Conservation (phyloP, 257 asterid genomes). For the Paulownia fortunei region DNA sequence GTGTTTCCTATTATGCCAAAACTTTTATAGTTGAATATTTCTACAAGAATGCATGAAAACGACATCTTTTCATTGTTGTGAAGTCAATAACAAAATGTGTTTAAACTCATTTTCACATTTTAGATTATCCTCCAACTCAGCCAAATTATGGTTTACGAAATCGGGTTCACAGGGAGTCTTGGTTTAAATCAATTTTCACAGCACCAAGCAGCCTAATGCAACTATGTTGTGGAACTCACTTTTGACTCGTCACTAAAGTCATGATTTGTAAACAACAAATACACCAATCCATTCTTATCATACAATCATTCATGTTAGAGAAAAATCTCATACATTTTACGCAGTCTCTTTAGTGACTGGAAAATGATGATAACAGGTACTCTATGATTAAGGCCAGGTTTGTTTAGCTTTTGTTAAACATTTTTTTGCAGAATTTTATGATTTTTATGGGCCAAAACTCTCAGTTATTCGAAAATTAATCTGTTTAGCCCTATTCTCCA, state of each 20-base stretch:
- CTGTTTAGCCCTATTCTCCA: too few species aligned
- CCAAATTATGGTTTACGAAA: neutral
- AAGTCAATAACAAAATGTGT: neutral
- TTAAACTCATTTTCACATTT: neutral
- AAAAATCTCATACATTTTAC: too few species aligned
- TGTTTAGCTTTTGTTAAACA: too few species aligned
- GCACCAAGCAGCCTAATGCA: neutral
- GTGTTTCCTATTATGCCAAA: neutral
- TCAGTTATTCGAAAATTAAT: too few species aligned
- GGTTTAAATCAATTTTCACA: neutral
- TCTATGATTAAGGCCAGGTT: too few species aligned
- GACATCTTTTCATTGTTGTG: neutral
- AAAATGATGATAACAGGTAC: too few species aligned
- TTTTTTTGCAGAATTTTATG: too few species aligned
- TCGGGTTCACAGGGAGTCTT: neutral
- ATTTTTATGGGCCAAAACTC: too few species aligned
- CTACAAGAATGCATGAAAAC: neutral
- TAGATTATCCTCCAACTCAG: neutral
- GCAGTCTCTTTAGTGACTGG: too few species aligned
- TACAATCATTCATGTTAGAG: too few species aligned
- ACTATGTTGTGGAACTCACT: neutral
- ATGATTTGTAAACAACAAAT: too few species aligned
- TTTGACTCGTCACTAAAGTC: neutral
- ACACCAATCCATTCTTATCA: too few species aligned
- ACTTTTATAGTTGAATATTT: neutral